These are phyloP conservation scores for Apiotrichum brassicae DNA, from an alignment of 1,284 basidiomycete species.

Conservation along the genomic window DNA sequence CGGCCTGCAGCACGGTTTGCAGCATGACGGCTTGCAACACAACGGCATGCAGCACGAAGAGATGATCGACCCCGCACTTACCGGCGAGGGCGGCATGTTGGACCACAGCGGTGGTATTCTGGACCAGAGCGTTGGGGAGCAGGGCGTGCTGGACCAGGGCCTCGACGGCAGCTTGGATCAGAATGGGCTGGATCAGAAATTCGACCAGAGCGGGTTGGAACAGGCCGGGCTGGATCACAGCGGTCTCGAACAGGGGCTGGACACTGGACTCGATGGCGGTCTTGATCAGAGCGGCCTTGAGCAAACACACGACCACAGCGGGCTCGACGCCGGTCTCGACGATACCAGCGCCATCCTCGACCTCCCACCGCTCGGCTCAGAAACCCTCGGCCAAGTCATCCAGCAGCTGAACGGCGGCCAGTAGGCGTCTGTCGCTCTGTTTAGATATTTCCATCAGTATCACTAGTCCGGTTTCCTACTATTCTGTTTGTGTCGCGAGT, in stretches of 20 bases:
- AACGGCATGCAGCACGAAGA: too few species aligned
- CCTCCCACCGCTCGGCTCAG: conserved; percentile 13
- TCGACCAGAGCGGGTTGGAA: not conserved
- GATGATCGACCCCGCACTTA: conserved; percentile 27
- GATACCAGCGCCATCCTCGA: conserved; percentile 2
- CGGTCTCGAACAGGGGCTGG: not conserved
- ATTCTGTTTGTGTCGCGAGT: not conserved
- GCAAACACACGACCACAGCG: too few species aligned
- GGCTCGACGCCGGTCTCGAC: not conserved
- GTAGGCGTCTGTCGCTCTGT: not conserved
- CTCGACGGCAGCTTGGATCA: too few species aligned
- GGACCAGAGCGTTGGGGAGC: not conserved
- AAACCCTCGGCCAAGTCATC: conserved; percentile 20
- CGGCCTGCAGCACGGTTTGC: conserved; percentile 7
- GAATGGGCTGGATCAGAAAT: too few species aligned
- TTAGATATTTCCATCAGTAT: not conserved
- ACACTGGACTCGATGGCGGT: not conserved
- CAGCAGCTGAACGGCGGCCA: conserved; percentile 18
- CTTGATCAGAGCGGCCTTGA: not conserved
- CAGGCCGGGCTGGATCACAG: not conserved
- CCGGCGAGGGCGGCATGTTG: conserved; percentile 1
- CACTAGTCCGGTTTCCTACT: not conserved
- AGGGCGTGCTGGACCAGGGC: not conserved
- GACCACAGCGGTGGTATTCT: not conserved
- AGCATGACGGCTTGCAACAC: conserved; percentile 1